phyloP scores from a whole-genome alignment of 1,284 basidiomycete genomes.

The Pseudozyma sp. region DNA sequence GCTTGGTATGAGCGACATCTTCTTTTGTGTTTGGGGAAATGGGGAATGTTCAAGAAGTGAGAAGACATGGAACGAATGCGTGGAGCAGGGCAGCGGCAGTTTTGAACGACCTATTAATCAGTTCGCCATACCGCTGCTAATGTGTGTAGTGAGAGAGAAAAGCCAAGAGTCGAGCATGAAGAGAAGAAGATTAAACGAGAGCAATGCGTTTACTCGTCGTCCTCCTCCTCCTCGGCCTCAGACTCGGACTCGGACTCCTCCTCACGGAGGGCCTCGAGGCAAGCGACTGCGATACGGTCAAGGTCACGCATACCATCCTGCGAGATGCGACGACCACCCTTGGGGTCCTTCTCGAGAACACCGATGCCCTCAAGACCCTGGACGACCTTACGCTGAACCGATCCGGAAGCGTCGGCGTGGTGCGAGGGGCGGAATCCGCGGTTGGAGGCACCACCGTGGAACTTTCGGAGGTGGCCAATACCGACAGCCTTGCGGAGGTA shows the following conservation, averaged over 20 bases:
- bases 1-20: not conserved
- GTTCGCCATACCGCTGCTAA: not conserved
- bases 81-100: not conserved
- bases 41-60: not conserved
- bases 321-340: slow-evolving; percentile 94
- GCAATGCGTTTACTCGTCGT: slow-evolving; percentile 58
- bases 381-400: slow-evolving; percentile 75
- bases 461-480: slow-evolving; percentile 93
- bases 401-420: slow-evolving; percentile 87
- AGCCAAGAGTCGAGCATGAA: not conserved
- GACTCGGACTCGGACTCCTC: slow-evolving; percentile 85
- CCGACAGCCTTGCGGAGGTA: slow-evolving; percentile 99
- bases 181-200: not conserved
- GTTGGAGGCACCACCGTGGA: slow-evolving; percentile 95
- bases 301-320: slow-evolving; percentile 97
- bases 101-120: not conserved
- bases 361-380: slow-evolving; percentile 99
- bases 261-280: slow-evolving; percentile 87
- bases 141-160: not conserved
- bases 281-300: slow-evolving; percentile 97
- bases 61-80: not conserved
- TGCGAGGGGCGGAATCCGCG: slow-evolving; percentile 88
- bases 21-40: slow-evolving; percentile 1
- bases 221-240: slow-evolving; percentile 75
- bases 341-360: slow-evolving; percentile 89